phyloP scores from a whole-genome alignment of 106 monocot species.

The Dioscorea zingiberensis region DNA sequence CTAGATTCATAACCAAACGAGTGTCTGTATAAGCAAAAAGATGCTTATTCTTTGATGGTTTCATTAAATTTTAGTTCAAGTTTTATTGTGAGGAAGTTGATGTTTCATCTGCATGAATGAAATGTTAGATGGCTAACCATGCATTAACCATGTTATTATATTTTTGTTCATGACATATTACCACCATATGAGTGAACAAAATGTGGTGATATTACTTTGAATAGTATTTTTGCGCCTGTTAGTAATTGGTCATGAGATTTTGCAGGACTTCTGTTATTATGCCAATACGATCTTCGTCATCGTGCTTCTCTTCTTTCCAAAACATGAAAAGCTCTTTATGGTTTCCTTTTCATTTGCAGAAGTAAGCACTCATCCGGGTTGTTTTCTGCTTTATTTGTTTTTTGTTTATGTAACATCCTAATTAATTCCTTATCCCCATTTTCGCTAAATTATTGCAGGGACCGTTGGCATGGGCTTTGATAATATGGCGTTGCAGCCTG shows the following conservation, averaged over 20 bases:
- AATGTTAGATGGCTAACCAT: neutral
- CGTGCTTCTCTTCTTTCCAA: slow-evolving; percentile 85
- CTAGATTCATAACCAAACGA: no score
- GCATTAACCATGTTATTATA: neutral
- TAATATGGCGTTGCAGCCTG: slow-evolving; percentile 95
- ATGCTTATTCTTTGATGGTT: no score
- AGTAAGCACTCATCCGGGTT: slow-evolving; percentile 38
- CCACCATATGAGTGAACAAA: neutral
- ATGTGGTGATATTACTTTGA: neutral
- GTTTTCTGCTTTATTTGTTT: no score
- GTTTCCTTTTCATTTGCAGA: slow-evolving; percentile 99
- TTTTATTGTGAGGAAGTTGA: no score
- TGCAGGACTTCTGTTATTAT: slow-evolving; percentile 99
- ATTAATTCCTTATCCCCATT: neutral
- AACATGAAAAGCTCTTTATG: slow-evolving; percentile 98
- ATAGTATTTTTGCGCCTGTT: neutral
- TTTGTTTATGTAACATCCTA: no score
- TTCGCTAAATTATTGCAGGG: slow-evolving; percentile 38
- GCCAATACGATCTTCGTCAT: slow-evolving; percentile 90
- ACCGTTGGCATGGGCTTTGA: slow-evolving; percentile 97
- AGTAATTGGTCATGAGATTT: slow-evolving; percentile 6
- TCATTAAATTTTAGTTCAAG: no score
- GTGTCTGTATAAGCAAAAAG: no score
- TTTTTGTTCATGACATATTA: neutral
- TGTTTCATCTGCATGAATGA: neutral